A percentile compares a stretch with the other conserved stretches of the same genome.
Conservation (phyloP, 2,329 filamentous ascomycete genomes). For the Exophiala lecanii-corni region DNA sequence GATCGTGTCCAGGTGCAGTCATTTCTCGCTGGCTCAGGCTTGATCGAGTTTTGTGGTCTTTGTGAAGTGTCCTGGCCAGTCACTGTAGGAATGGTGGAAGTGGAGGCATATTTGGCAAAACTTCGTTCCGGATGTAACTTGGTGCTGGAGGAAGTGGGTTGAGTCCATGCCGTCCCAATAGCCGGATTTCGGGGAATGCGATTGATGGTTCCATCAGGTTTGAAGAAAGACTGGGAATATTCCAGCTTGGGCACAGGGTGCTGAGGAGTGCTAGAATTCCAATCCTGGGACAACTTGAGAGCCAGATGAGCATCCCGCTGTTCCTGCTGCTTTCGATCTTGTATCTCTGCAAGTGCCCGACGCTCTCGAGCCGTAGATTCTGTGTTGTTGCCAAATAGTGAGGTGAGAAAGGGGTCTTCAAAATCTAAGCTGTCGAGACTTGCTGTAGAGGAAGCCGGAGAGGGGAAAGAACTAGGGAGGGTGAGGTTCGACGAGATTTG, state of each 20-base stretch:
- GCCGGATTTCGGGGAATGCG: too few species aligned
- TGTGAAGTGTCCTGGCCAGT: too few species aligned
- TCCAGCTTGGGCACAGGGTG: conserved; percentile 3
- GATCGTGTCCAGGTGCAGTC: too few species aligned
- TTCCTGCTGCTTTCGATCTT: conserved; percentile 25
- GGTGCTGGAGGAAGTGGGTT: too few species aligned
- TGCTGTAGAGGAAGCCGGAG: conserved; percentile 9
- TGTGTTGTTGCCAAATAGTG: conserved; percentile 14
- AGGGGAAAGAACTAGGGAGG: conserved; percentile 14
- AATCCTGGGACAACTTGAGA: conserved; percentile 33
- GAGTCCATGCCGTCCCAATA: too few species aligned
- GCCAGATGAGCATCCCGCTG: conserved; percentile 32
- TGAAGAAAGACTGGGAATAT: conserved; percentile 22
- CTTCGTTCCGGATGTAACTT: too few species aligned
- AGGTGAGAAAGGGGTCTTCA: conserved; percentile 15
- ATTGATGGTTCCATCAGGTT: conserved; percentile 18
- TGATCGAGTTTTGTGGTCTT: too few species aligned
- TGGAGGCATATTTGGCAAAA: too few species aligned
- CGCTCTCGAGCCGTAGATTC: conserved; percentile 16
- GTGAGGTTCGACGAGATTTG: conserved; percentile 26
- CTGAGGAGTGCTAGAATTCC: conserved; percentile 18
- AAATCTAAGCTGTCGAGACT: conserved; percentile 18
- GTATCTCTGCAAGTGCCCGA: conserved; percentile 11
- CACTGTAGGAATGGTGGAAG: too few species aligned
- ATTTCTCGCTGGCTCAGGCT: too few species aligned